phyloP scores from a whole-genome alignment of 1,139 yeast genomes.

The Zygosaccharomyces sapae region DNA sequence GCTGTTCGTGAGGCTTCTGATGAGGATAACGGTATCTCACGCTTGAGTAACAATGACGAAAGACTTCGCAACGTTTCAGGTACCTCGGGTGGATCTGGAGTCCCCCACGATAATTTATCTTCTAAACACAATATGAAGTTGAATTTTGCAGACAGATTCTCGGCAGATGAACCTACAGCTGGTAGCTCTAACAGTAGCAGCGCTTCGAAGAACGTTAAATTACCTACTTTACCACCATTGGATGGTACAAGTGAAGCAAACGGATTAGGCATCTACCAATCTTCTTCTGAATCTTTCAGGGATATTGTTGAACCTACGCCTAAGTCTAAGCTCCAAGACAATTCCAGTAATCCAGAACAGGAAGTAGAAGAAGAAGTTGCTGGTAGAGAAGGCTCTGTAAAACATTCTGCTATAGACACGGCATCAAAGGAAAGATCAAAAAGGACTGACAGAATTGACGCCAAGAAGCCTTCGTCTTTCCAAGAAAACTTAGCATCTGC shows the following conservation, averaged over 20 bases:
- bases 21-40: conserved; percentile 37
- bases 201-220: conserved; percentile 22
- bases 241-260: conserved; percentile 38
- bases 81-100: conserved; percentile 13
- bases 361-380: background rate
- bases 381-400: conserved; percentile 21
- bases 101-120: conserved; percentile 7
- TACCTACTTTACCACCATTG: conserved; percentile 38
- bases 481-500: background rate
- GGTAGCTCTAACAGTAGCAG: conserved; percentile 8
- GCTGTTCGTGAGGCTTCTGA: conserved; percentile 35
- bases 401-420: background rate
- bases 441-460: background rate
- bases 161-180: conserved; percentile 10
- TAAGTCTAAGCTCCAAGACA: conserved; percentile 4
- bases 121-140: conserved; percentile 17
- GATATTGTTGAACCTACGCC: conserved; percentile 7
- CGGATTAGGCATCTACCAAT: conserved; percentile 31
- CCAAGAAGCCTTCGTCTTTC: background rate
- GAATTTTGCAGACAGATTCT: conserved; percentile 33
- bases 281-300: conserved; percentile 12
- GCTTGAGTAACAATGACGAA: conserved; percentile 28
- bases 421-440: background rate
- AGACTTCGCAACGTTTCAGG: conserved; percentile 28
- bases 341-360: background rate